Evolutionary conservation across 148 eudicot genomes (phyloP).

Genomic region (Diospyros kaki): DNA sequence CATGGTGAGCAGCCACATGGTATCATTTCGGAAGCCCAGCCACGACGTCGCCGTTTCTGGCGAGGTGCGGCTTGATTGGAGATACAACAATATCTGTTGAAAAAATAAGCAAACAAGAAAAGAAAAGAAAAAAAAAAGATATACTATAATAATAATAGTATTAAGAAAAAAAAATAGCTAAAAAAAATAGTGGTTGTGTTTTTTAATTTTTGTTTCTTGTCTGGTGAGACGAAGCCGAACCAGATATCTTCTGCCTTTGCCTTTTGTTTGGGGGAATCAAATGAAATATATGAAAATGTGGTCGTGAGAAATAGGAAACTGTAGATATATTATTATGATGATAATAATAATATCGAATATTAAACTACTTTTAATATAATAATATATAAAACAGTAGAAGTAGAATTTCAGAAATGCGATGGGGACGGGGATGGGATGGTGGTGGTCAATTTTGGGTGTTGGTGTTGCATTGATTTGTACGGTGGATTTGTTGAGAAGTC

Average conservation of each 20-base stretch:
- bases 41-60: constrained; percentile 37
- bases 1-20: constrained; percentile 76
- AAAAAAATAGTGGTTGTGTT: no score
- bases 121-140: background rate
- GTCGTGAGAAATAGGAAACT: background rate
- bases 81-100: constrained; percentile 31
- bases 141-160: no score
- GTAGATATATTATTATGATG: no score
- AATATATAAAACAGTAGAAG: background rate
- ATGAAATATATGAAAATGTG: background rate
- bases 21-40: constrained; percentile 73
- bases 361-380: background rate
- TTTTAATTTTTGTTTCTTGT: background rate
- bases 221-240: constrained; percentile 27
- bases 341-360: no score
- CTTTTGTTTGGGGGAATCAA: no score
- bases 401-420: background rate
- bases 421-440: background rate
- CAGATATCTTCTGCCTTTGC: background rate
- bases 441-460: background rate
- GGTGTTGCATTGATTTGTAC: constrained; percentile 6
- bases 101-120: background rate
- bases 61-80: constrained; percentile 85
- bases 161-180: no score
- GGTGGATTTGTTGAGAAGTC: constrained; percentile 11